Base-by-base conservation (phyloP, 1,284 basidiomycete species). In the Lentinus polychrous region DNA sequence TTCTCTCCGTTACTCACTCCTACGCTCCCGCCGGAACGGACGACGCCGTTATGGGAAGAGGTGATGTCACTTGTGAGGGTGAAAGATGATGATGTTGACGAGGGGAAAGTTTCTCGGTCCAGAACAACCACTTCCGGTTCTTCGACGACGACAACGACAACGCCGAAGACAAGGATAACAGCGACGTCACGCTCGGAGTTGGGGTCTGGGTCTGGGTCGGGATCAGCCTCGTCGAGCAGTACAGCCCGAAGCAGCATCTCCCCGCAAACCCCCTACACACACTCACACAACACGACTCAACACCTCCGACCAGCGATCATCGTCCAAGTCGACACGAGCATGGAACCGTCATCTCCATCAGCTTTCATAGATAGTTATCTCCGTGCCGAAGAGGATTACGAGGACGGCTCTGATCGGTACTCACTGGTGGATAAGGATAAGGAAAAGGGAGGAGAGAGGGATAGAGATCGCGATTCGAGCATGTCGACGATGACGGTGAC, bases 401-500 rank as follows among this genome's bases (percentile, higher is more conserved):
- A n/a, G n/a, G n/a, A 27, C 5, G 27, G 27, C 5, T 4, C 4
- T 5, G 4, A 27, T 4, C 10, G 27, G 27, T 27, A 27, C 5
- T 27, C 5, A 27, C 5, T 27, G 27, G 27, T n/a, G n/a, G 27
- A 27, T 4, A 27, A 10, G 27, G 27, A 27, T 4, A 27, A 10
- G 27, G 27, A 27, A 27, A 27, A 10, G 36, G 36, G 12, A 15
- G 7, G n/a, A 7, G 12, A 24, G 33, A 54, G 57, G 18, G 61
- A 62, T 33, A 63, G 61, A 52, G 63, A 66, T 52, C 55, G 64
- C 17, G 64, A 66, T 39, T 64, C 64, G 2, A 60, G 56, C 24
- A 48, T 63, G 45, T 64, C 62, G n/a, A 66, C 62, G 3, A 59
- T 62, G 54, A 66, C 64, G 2, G 60, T 66, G n/a, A 62, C 60